Evolutionary conservation across 805 yeast genomes (phyloP), one percentile per base, ranked within the genome.

Genomic region (Yarrowia yakushimensis): DNA sequence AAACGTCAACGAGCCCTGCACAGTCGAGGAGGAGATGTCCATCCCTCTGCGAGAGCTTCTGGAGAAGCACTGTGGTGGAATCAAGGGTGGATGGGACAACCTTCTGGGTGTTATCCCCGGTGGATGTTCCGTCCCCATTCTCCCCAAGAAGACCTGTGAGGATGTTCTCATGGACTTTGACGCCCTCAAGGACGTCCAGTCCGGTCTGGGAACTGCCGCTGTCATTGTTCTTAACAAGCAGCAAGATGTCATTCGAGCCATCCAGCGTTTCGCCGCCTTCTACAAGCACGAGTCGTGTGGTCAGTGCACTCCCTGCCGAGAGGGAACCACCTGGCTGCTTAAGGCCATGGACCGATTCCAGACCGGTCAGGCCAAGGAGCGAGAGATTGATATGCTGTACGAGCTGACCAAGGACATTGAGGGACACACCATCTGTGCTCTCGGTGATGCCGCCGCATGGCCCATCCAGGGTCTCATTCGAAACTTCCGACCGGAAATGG

Each of bases 401-500:
- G 96, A 90, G 77, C 83, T 90, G 69, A 85, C 92, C 65, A 87
- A 88, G 78, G 90, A 88, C 74, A 84, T 89, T 69, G 96, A 90
- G 77, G 96, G 96, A 55, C 96, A 90, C 77, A 88, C 96, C 60
- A 89, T 89, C 71, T 89, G 96, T 78, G 96, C 96, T 31, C 80
- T 89, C 71, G 96, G 96, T 64, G 96, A 89, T 72, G 96, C 96
- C 33, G 90, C 96, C 64, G 91, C 94, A 30, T 89, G 96, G 96
- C 96, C 96, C 46, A 82, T 90, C 66, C 96, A 90, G 77, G 96
- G 96, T 64, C 82, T 89, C 67, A 87, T 90, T 69, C 86, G 87
- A 74, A 86, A 88, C 67, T 89, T 90, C 82, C 83, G 90, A 74
- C 96, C 96, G 15, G 83, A 84, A 67, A 84, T 89, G 82, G 85